Base-by-base conservation (phyloP, 2,329 filamentous ascomycete species). In the Nakataea oryzae region DNA sequence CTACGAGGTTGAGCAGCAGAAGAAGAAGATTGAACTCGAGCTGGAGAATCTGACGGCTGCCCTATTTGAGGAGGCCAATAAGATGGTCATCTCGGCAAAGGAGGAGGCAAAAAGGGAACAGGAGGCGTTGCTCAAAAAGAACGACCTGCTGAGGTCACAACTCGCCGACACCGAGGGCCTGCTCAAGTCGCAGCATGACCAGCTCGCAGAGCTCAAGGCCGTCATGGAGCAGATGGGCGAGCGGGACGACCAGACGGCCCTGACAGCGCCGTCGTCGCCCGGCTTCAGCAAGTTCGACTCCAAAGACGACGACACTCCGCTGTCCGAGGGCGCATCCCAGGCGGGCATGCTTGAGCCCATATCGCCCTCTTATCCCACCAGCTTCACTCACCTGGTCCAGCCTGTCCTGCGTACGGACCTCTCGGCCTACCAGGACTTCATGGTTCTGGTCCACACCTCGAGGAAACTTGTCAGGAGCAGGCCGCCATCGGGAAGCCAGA, bases 41-140 rank as follows among this genome's bases (percentile, higher is more conserved):
- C 78, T 99, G 57, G 95, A 97, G 75, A 90, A 86, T 61, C 75
- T 99, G 66, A 97, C 95, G 0, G 87, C 91, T 1, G 92, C 91
- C 30, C 81, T 99, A n/a, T 99, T 99, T 66, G 92, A 97, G 72
- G 93, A 99, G 78, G 95, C 95, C 59, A 97, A 99, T 77, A 93
- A 89, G 81, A 97, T 99, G 93, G 95, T 99, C 61, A 90, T 93
- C 54, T 86, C 86, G 21, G 93, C 93, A 50, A 91, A 96, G 70
- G 91, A 93, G 72, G 91, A 96, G 65, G 92, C 95, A 11, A 87
- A 92, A 64, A 86, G 85, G 66, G 91, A 97, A 68, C 88, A 91
- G 50, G 92, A 97, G 67, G 82, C 83, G 5, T 79, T 93, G 55
- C 87, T 92, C 63, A 89, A 89, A 70, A 91, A 91, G 71, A 96